These are phyloP conservation scores for Solanum acaule DNA, from an alignment of 257 asterid genomes.

Conservation along the genomic window DNA sequence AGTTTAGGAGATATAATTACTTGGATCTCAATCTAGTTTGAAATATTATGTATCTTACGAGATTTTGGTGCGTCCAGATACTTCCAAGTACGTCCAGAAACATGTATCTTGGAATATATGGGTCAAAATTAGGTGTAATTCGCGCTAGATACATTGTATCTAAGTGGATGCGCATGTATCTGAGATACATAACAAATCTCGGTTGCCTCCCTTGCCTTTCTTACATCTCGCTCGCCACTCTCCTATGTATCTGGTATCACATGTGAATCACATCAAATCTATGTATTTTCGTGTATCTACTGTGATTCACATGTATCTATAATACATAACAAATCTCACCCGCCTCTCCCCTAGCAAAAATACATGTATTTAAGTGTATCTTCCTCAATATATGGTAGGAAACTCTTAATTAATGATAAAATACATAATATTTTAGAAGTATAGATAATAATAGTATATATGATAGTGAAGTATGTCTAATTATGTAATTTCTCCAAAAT, in stretches of 20 bases:
- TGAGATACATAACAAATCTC: not conserved
- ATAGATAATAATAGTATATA: too few species aligned
- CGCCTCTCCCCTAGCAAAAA: not conserved
- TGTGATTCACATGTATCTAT: not conserved
- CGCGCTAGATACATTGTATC: not conserved
- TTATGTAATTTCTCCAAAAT: not conserved
- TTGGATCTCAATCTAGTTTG: not conserved
- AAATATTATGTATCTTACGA: too few species aligned
- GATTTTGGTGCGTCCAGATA: not conserved
- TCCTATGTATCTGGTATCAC: not conserved
- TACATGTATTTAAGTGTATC: not conserved
- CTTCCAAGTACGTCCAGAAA: not conserved
- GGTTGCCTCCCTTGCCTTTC: too few species aligned
- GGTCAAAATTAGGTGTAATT: too few species aligned
- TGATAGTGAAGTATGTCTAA: too few species aligned
- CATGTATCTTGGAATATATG: not conserved
- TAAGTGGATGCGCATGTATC: not conserved
- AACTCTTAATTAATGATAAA: too few species aligned
- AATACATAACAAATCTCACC: too few species aligned
- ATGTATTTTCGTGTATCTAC: too few species aligned
- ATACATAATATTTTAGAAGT: too few species aligned
- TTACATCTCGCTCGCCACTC: too few species aligned
- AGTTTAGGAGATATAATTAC: not conserved
- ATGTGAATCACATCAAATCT: not conserved
- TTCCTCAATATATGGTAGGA: not conserved